phyloP scores from a whole-genome alignment of 371 early-diverging fungal genomes.

The Apophysomyces trapeziformis region DNA sequence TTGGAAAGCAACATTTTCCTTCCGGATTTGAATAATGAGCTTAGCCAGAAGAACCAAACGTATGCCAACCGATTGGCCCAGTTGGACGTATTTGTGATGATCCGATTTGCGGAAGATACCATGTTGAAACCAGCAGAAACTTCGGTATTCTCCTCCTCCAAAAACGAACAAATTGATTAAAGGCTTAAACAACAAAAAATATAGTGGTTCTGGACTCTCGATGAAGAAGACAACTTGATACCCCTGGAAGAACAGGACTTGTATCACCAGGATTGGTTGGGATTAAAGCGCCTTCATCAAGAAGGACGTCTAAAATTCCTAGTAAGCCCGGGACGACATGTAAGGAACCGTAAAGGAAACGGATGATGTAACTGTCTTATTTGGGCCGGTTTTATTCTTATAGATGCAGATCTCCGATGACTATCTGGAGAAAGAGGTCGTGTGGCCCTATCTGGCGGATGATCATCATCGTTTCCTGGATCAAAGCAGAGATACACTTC shows the following conservation, averaged over 20 bases:
- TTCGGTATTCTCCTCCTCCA: conserved; percentile 47
- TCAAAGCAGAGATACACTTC: background rate
- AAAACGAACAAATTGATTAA: conserved; percentile 17
- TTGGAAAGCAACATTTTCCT: conserved; percentile 77
- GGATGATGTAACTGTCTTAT: background rate
- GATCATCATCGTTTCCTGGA: conserved; percentile 7
- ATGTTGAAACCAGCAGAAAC: conserved; percentile 81
- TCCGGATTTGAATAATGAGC: conserved; percentile 88
- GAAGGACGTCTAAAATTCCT: conserved; percentile 63
- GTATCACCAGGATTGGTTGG: conserved; percentile 76
- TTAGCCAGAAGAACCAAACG: conserved; percentile 41
- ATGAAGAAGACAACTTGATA: conserved; percentile 53
- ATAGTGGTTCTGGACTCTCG: conserved; percentile 81
- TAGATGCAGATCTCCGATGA: conserved; percentile 67
- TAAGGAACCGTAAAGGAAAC: conserved; percentile 45
- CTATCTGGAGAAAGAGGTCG: conserved; percentile 51
- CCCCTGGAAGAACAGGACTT: conserved; percentile 60
- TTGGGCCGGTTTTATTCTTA: background rate
- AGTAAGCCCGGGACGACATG: conserved; percentile 70
- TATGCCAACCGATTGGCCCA: conserved; percentile 61
- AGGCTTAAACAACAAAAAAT: conserved; percentile 2
- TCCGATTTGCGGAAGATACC: conserved; percentile 77
- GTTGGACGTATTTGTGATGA: conserved; percentile 77
- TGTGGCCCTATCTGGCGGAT: conserved; percentile 53
- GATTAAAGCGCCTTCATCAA: conserved; percentile 63